phyloP scores from a whole-genome alignment of 495 filamentous ascomycete genomes.

The Viridothelium virens region DNA sequence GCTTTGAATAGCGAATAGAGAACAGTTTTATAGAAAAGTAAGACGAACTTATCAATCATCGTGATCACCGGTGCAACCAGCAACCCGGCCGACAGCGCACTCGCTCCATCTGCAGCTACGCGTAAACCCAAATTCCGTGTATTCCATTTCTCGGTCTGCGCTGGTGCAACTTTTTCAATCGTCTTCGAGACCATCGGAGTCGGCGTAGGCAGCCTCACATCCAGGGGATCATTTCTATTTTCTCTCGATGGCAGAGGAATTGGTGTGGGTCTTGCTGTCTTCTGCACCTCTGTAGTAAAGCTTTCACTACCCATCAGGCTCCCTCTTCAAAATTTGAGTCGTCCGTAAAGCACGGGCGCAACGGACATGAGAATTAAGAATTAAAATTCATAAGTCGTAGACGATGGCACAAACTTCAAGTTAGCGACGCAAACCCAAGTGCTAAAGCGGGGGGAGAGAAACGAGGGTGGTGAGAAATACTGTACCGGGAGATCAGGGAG shows the following conservation, averaged over 20 bases:
- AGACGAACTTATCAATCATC: slow-evolving; percentile 75
- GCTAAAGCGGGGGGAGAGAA: neutral
- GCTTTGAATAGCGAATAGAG: neutral
- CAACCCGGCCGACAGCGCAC: slow-evolving; percentile 69
- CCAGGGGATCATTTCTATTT: neutral
- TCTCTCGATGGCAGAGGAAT: neutral
- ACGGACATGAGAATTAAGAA: neutral
- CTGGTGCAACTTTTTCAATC: neutral
- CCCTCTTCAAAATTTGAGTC: neutral
- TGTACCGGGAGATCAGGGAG: neutral
- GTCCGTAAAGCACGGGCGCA: neutral
- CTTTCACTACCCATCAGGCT: neutral
- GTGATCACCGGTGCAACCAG: slow-evolving; percentile 82
- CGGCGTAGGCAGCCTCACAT: neutral
- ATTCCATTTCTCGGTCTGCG: slow-evolving; percentile 53
- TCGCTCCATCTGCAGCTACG: slow-evolving; percentile 61
- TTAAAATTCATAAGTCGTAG: neutral
- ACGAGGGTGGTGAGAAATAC: neutral
- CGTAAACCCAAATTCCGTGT: slow-evolving; percentile 62
- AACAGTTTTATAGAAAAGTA: neutral
- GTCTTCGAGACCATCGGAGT: neutral
- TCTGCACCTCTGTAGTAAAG: neutral
- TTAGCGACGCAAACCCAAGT: no score
- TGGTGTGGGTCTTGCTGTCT: neutral
- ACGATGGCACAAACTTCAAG: no score